Base-by-base conservation (phyloP, 768 basidiomycete genomes). In the Hygrocybe coccinea region DNA sequence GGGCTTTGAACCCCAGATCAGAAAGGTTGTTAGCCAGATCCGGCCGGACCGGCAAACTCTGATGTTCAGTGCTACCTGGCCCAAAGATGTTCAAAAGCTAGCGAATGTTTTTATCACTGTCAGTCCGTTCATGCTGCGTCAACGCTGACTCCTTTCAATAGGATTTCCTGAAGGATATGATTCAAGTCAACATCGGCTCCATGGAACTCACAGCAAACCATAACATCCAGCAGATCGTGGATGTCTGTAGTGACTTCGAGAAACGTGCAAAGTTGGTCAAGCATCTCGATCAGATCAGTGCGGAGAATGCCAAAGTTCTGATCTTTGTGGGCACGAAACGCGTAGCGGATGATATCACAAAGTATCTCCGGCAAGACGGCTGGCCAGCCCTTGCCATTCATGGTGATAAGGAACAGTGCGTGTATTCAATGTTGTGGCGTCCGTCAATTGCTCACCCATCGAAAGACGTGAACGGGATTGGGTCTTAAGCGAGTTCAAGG, bases 351-450 rank as follows among this genome's bases (percentile, higher is more conserved):
- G 97, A 99, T 60, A 89, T 99, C 65, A 99, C 97, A 17, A 98
- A 97, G 73, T 95, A 93, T 66, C 79, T 99, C 56, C 88, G 97
- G 56, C 89, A 91, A 78, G 97, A 99, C 66, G 97, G 97, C 12
- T 99, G 97, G 97, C 97, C 97, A n/a, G 97, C 97, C 12, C 78
- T 99, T 36, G 95, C 97, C 52, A 99, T 99, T 65, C 97, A 99
- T 67, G 97, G 97, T 65, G 97, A 99, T 78, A 99, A 99, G 74
- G 94, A 94, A 77, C 93, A 97, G 90, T 95, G 69, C 62, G 89
- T 78, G 3, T 17, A 34, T 50, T 21, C 3, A 17, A 7, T 9
- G 56, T 43, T 21, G 7, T 48, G 9, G 33, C 36, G n/a, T 19
- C n/a, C 10, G 10, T 12, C 19, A 7, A 24, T 12, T 51, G 52